These are phyloP conservation scores for Hericium erinaceus DNA, from an alignment of 768 basidiomycete genomes.

Conservation along the genomic window DNA sequence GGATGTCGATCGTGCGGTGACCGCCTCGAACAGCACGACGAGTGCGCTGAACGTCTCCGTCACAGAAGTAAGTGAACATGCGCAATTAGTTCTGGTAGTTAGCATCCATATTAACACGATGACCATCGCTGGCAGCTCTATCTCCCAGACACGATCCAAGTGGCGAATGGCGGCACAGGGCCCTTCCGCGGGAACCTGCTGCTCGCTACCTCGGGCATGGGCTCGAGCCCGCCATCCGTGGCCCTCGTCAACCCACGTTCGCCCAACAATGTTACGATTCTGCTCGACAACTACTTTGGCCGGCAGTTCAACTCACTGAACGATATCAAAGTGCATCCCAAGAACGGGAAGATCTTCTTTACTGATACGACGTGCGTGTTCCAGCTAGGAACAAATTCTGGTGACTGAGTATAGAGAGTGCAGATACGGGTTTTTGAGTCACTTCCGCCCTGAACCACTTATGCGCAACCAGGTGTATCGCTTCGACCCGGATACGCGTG, in stretches of 20 bases:
- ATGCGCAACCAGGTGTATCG: constrained; percentile 74
- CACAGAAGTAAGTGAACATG: constrained; percentile 19
- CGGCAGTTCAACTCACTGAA: constrained; percentile 78
- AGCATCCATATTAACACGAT: no score
- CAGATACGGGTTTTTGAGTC: constrained; percentile 56
- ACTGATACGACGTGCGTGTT: constrained; percentile 53
- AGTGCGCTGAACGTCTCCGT: constrained; percentile 41
- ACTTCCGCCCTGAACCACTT: constrained; percentile 57
- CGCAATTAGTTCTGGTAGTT: no score
- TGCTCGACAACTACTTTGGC: constrained; percentile 74
- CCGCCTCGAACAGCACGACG: constrained; percentile 18
- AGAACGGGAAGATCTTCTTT: constrained; percentile 61
- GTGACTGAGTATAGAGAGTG: background rate
- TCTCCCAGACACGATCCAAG: constrained; percentile 49
- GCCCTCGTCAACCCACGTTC: constrained; percentile 53
- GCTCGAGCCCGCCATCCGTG: constrained; percentile 49
- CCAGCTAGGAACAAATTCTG: no score
- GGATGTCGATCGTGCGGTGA: constrained; percentile 40
- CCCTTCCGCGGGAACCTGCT: constrained; percentile 50
- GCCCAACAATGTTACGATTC: constrained; percentile 58
- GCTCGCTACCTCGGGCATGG: constrained; percentile 61
- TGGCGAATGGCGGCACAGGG: constrained; percentile 64
- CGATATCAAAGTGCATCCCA: constrained; percentile 66
- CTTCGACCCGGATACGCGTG: constrained; percentile 55
- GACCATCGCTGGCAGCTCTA: constrained; percentile 47